A percentile compares a stretch with the other conserved stretches of the same genome.
Conservation (phyloP, 2,329 filamentous ascomycete species). For the Paradendryphiella salina region DNA sequence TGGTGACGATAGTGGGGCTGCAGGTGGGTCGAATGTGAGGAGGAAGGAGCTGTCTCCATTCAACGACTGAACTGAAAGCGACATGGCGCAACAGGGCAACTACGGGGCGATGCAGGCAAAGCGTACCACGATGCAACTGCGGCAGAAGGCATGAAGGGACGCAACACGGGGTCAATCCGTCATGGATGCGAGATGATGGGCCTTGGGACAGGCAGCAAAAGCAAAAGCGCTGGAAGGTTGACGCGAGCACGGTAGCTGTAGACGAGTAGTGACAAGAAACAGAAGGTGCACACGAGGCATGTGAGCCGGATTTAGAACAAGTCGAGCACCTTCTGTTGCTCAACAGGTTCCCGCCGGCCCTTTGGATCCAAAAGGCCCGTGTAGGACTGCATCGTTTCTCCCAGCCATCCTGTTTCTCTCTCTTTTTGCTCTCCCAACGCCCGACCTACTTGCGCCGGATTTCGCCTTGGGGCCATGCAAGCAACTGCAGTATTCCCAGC, state of each 20-base stretch:
- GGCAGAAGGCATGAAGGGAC: slow-evolving; percentile 4
- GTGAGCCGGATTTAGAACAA: slow-evolving; percentile 8
- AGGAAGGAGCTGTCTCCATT: slow-evolving; percentile 69
- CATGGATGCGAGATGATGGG: slow-evolving; percentile 13
- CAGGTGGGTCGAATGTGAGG: slow-evolving; percentile 62
- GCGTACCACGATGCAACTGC: slow-evolving; percentile 3
- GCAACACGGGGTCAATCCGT: slow-evolving; percentile 10
- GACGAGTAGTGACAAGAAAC: slow-evolving; percentile 3
- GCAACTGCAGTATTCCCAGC: slow-evolving; percentile 4
- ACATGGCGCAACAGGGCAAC: slow-evolving; percentile 52
- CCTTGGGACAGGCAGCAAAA: slow-evolving; percentile 5
- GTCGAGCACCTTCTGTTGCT: slow-evolving; percentile 1
- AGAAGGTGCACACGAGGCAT: slow-evolving; percentile 16
- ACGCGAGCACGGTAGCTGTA: slow-evolving; percentile 14
- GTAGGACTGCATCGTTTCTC: not conserved
- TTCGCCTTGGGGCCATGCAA: slow-evolving; percentile 5
- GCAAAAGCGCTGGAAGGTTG: slow-evolving; percentile 11
- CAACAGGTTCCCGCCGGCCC: not conserved
- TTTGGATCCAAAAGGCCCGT: not conserved
- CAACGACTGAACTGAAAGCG: slow-evolving; percentile 65
- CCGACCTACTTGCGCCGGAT: not conserved
- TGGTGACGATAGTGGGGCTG: slow-evolving; percentile 47
- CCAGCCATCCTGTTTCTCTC: not conserved
- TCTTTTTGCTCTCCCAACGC: not conserved
- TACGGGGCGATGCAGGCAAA: slow-evolving; percentile 4